Percentiles rank a stretch among this genome's conserved stretches.
These are phyloP conservation scores for Blastobotrys elegans DNA, from an alignment of 1,139 yeast genomes.

Conservation along the genomic window DNA sequence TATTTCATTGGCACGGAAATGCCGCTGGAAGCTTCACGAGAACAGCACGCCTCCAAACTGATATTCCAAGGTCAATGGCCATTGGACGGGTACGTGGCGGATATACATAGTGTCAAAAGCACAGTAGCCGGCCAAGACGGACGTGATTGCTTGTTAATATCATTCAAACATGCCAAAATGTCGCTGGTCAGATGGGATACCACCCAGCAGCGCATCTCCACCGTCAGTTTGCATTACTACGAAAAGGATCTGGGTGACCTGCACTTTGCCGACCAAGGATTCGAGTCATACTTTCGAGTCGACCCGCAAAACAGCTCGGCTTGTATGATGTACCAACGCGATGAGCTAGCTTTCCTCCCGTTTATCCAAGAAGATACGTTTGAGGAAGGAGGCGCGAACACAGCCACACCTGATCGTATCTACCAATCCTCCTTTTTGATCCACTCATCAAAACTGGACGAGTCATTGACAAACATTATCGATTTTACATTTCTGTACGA, in stretches of 20 bases:
- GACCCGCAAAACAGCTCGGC: constrained; percentile 66
- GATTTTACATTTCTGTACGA: constrained; percentile 67
- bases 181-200: constrained; percentile 73
- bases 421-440: constrained; percentile 43
- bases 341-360: constrained; percentile 70
- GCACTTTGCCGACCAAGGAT: constrained; percentile 45
- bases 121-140: constrained; percentile 35
- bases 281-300: constrained; percentile 48
- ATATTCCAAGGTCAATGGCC: constrained; percentile 60
- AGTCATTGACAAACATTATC: constrained; percentile 55
- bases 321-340: constrained; percentile 58
- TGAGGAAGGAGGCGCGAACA: constrained; percentile 25
- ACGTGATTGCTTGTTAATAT: constrained; percentile 48
- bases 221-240: constrained; percentile 81
- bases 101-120: constrained; percentile 50
- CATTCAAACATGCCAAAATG: constrained; percentile 73
- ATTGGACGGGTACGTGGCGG: constrained; percentile 66
- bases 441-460: constrained; percentile 52
- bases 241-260: constrained; percentile 57
- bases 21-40: constrained; percentile 24
- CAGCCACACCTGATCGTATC: constrained; percentile 15
- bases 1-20: constrained; percentile 29
- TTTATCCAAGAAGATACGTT: constrained; percentile 43
- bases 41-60: constrained; percentile 38
- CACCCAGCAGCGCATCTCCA: constrained; percentile 46